phyloP scores from a whole-genome alignment of 2,329 filamentous ascomycete genomes.

The Claviceps monticola region DNA sequence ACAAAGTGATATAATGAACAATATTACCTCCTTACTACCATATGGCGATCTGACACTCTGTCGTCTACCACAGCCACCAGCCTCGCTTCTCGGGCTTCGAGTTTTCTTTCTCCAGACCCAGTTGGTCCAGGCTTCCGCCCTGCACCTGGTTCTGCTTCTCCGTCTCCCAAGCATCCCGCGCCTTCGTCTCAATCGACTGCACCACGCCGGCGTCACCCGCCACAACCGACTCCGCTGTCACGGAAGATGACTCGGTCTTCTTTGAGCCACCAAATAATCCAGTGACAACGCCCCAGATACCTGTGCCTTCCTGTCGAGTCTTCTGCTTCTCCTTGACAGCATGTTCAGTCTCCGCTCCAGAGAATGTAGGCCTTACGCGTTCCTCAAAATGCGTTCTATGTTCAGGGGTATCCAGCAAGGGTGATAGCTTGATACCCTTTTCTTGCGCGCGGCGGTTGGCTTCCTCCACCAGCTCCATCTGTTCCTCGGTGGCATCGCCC shows the following conservation, averaged over 20 bases:
- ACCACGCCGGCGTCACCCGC: constrained; percentile 8
- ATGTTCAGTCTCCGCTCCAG: constrained; percentile 9
- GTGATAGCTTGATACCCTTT: constrained; percentile 33
- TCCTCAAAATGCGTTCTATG: constrained; percentile 24
- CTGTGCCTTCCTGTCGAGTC: constrained; percentile 18
- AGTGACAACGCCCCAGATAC: constrained; percentile 21
- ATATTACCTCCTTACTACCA: neutral
- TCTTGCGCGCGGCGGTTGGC: constrained; percentile 34
- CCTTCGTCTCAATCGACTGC: constrained; percentile 22
- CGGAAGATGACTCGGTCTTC: constrained; percentile 1
- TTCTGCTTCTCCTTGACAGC: constrained; percentile 6
- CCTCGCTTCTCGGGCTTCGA: constrained; percentile 29
- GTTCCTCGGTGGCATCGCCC: constrained; percentile 41
- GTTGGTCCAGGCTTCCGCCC: constrained; percentile 36
- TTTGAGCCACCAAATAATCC: constrained; percentile 14
- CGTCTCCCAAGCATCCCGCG: constrained; percentile 29
- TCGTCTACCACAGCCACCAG: constrained; percentile 30
- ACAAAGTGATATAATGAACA: neutral
- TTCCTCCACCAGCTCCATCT: constrained; percentile 42
- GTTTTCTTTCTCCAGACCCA: constrained; percentile 25
- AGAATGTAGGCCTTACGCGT: constrained; percentile 18
- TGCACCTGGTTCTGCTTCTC: constrained; percentile 37
- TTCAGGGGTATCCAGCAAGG: constrained; percentile 33
- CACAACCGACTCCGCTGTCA: constrained; percentile 9
- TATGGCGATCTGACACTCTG: neutral